These are phyloP conservation scores for Saccharomyces hybrid DNA, from an alignment of 1,139 yeast species.

Conservation along the genomic window DNA sequence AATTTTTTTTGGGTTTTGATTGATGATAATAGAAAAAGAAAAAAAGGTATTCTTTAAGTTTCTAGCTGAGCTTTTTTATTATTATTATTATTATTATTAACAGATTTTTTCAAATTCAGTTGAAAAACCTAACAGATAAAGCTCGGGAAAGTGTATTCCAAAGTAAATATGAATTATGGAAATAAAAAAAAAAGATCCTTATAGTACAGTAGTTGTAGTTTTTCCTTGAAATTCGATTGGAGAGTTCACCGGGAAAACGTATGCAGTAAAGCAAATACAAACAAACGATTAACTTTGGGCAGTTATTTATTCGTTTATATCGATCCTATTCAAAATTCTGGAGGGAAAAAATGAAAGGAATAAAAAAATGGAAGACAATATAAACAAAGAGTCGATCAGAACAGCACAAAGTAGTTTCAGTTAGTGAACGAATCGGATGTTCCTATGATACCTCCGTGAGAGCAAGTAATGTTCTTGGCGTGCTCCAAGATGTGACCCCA, in stretches of 20 bases:
- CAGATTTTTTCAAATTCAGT: background rate
- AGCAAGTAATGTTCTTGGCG: background rate
- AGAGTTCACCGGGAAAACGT: background rate
- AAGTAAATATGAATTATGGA: background rate
- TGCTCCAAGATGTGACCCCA: background rate
- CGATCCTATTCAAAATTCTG: background rate
- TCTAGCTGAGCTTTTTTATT: background rate
- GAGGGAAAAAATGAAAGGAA: background rate
- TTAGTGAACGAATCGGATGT: background rate
- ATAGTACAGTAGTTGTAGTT: background rate
- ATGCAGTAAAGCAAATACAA: background rate
- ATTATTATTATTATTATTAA: background rate
- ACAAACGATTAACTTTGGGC: background rate
- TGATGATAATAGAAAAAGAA: background rate
- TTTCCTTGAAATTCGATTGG: conserved; percentile 3
- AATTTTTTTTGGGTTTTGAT: background rate
- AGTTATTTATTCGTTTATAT: background rate
- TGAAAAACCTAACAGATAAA: background rate
- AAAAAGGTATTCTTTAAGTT: background rate
- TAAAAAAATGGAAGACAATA: background rate
- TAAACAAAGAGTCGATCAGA: background rate
- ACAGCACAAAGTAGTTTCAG: background rate
- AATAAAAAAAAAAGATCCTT: background rate
- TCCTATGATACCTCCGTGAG: background rate
- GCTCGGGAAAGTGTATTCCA: background rate